Conservation (phyloP, 202 grass and related monocot genomes). For the Bolboschoenoplectus hybrid region DNA sequence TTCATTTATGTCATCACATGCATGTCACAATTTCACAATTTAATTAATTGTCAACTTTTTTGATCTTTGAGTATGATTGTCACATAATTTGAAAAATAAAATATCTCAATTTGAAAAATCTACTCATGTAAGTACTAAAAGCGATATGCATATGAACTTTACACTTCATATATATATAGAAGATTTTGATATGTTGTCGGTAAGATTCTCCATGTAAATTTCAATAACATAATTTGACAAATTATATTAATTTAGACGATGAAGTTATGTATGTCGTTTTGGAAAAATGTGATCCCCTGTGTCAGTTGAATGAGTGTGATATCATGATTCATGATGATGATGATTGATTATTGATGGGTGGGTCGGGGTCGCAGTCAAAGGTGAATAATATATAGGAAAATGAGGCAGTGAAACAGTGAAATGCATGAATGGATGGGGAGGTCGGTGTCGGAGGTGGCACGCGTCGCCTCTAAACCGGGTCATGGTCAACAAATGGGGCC, state of each 20-base stretch:
- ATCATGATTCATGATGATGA: background rate
- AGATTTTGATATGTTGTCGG: too few species aligned
- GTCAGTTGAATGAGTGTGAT: background rate
- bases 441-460: slow-evolving; percentile 26
- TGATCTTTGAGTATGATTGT: too few species aligned
- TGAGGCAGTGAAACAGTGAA: background rate
- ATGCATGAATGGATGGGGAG: slow-evolving; percentile 15
- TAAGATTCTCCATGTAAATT: too few species aligned
- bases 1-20: background rate
- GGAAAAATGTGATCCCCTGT: background rate
- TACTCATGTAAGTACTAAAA: too few species aligned
- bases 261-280: background rate
- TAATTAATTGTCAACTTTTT: too few species aligned
- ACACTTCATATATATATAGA: too few species aligned
- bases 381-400: background rate
- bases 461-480: slow-evolving; percentile 10
- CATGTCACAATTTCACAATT: too few species aligned
- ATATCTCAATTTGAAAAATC: too few species aligned
- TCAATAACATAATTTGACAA: too few species aligned
- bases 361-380: slow-evolving; percentile 2
- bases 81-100: too few species aligned
- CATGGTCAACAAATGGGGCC: slow-evolving; percentile 13
- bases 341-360: too few species aligned
- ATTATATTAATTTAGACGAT: background rate
- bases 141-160: too few species aligned